Evolutionary conservation across 2,329 filamentous ascomycete genomes (phyloP).

Genomic region (Aspergillus pseudoterreus): DNA sequence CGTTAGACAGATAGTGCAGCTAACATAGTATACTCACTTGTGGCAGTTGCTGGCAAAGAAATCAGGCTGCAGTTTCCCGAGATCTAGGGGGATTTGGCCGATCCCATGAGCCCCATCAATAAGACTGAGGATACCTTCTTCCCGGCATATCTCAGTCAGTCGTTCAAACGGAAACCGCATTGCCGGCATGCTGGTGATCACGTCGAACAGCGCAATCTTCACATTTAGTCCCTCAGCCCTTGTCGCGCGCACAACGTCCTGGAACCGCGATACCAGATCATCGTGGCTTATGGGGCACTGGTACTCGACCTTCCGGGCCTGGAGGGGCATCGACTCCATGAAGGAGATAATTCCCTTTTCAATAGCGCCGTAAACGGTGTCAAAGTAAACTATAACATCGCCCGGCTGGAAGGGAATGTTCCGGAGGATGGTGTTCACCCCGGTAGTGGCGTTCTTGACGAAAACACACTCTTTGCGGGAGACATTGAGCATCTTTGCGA

Average conservation of each 20-base stretch:
- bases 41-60: slow-evolving; percentile 3
- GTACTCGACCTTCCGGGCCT: background rate
- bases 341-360: slow-evolving; percentile 3
- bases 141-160: background rate
- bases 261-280: background rate
- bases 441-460: slow-evolving; percentile 1
- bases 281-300: slow-evolving; percentile 2
- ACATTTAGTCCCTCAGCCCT: background rate
- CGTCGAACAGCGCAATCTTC: background rate
- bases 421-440: slow-evolving; percentile 1
- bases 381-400: slow-evolving; percentile 2
- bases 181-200: background rate
- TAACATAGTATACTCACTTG: background rate
- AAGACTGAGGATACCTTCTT: background rate
- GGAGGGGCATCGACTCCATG: slow-evolving; percentile 3
- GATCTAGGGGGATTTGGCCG: slow-evolving; percentile 2
- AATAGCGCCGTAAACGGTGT: background rate
- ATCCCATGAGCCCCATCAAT: slow-evolving; percentile 4
- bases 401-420: background rate
- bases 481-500: background rate
- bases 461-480: background rate
- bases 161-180: slow-evolving; percentile 2
- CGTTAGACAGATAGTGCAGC: background rate
- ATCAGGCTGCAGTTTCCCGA: background rate
- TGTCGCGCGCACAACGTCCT: background rate